Evolutionary conservation across 495 filamentous ascomycete species (phyloP).

Genomic region (Aspergillus nidulans): DNA sequence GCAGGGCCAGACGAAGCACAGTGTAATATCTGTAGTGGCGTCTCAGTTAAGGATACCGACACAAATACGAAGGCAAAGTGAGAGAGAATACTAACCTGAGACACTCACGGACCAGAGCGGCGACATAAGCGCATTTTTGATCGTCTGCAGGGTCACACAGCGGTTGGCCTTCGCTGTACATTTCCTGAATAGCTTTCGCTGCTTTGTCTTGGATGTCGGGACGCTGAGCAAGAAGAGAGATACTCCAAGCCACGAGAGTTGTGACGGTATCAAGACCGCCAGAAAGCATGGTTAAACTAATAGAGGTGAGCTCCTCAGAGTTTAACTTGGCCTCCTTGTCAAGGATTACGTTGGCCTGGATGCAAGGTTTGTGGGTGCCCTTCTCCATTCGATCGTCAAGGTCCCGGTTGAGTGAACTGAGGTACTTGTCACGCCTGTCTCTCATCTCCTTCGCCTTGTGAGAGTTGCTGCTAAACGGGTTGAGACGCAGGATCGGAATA

Average conservation of each 20-base stretch:
- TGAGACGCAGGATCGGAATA: slow-evolving; percentile 55
- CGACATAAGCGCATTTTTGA: slow-evolving; percentile 57
- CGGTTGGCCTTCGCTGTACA: slow-evolving; percentile 49
- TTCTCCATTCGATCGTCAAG: slow-evolving; percentile 55
- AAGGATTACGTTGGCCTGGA: slow-evolving; percentile 59
- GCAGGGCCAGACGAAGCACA: slow-evolving; percentile 58
- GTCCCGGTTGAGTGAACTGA: slow-evolving; percentile 46
- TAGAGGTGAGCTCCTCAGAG: slow-evolving; percentile 54
- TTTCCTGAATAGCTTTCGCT: slow-evolving; percentile 47
- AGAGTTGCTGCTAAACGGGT: slow-evolving; percentile 50
- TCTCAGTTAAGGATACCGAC: background rate
- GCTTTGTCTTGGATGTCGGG: slow-evolving; percentile 59
- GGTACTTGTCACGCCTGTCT: slow-evolving; percentile 55
- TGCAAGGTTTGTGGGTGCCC: slow-evolving; percentile 57
- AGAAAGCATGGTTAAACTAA: slow-evolving; percentile 59
- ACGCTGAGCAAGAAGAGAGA: slow-evolving; percentile 53
- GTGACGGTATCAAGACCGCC: slow-evolving; percentile 63
- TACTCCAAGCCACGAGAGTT: slow-evolving; percentile 58
- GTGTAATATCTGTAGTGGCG: slow-evolving; percentile 44
- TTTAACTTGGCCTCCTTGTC: slow-evolving; percentile 58
- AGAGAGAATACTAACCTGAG: slow-evolving; percentile 34
- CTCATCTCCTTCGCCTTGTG: slow-evolving; percentile 53
- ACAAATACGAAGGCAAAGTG: background rate
- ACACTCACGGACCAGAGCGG: slow-evolving; percentile 55
- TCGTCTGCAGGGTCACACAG: slow-evolving; percentile 56